Conservation (phyloP, 257 asterid genomes). For the Henckelia pumila region DNA sequence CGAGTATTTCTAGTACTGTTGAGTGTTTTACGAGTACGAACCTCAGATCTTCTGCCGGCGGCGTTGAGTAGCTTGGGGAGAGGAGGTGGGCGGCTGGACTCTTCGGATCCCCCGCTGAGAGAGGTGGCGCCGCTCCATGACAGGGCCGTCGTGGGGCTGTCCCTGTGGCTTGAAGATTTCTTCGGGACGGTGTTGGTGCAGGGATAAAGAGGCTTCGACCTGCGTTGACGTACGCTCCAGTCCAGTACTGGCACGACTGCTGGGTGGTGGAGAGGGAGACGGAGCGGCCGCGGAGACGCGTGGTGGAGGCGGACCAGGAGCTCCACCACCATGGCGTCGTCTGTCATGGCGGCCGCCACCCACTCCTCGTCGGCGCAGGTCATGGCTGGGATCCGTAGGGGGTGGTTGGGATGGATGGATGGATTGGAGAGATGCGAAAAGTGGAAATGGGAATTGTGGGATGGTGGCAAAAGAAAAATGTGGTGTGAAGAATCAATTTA, state of each 20-base stretch:
- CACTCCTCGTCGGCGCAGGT: conserved; percentile 52
- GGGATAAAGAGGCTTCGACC: conserved; percentile 41
- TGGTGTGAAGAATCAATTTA: not conserved
- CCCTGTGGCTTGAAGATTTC: conserved; percentile 38
- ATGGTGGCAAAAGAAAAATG: not conserved
- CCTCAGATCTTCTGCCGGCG: conserved; percentile 89
- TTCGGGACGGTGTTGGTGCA: conserved; percentile 19
- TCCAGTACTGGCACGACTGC: conserved; percentile 35
- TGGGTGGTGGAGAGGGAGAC: conserved; percentile 26
- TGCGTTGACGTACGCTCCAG: conserved; percentile 76
- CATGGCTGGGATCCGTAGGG: conserved; percentile 31
- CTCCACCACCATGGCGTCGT: conserved; percentile 58
- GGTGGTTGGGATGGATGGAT: too few relatives aligned
- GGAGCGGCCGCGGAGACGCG: conserved; percentile 26
- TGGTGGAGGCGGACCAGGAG: conserved; percentile 47
- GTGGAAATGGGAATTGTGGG: not conserved
- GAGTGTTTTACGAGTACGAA: conserved; percentile 24
- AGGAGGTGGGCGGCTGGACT: conserved; percentile 36
- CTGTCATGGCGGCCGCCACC: conserved; percentile 55
- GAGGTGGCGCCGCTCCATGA: conserved; percentile 75
- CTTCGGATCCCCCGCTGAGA: conserved; percentile 44
- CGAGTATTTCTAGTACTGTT: not conserved
- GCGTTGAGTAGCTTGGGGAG: conserved; percentile 27
- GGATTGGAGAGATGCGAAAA: not conserved
- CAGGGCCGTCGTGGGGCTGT: conserved; percentile 72